Evolutionary conservation across 2,329 filamentous ascomycete genomes (phyloP).

Genomic region (Daldinia eschscholtzii): DNA sequence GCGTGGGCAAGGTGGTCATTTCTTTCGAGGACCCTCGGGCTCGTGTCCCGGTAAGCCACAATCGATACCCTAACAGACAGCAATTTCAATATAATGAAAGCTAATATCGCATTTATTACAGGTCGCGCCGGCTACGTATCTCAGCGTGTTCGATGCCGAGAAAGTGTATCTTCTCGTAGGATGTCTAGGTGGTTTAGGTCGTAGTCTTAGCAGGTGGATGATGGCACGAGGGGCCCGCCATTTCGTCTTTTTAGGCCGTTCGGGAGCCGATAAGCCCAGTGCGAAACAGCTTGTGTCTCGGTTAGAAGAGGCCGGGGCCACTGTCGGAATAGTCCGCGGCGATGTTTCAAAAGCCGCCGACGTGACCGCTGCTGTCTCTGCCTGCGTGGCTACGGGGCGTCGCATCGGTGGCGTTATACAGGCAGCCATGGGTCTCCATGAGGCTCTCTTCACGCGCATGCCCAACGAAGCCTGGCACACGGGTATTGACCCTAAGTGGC

Average conservation of each 20-base stretch:
- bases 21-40: not conserved
- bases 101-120: not conserved
- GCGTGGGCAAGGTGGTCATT: not conserved
- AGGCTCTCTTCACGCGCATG: not conserved
- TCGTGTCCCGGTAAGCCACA: not conserved
- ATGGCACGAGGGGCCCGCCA: not conserved
- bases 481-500: not conserved
- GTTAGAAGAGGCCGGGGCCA: not conserved
- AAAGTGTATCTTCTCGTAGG: not conserved
- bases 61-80: not conserved
- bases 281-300: conserved; percentile 1
- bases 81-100: not conserved
- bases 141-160: not conserved
- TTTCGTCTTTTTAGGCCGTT: not conserved
- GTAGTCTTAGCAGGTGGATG: not conserved
- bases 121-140: not conserved
- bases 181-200: not conserved
- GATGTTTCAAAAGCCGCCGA: not conserved
- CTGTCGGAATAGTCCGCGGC: not conserved
- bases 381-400: not conserved
- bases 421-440: not conserved
- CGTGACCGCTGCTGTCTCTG: not conserved
- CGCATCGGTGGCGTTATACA: not conserved
- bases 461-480: not conserved
- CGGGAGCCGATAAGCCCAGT: not conserved